A percentile compares a stretch with the other conserved stretches of the same genome.
Conservation (phyloP, 805 yeast genomes). For the Metschnikowia cubensis region DNA sequence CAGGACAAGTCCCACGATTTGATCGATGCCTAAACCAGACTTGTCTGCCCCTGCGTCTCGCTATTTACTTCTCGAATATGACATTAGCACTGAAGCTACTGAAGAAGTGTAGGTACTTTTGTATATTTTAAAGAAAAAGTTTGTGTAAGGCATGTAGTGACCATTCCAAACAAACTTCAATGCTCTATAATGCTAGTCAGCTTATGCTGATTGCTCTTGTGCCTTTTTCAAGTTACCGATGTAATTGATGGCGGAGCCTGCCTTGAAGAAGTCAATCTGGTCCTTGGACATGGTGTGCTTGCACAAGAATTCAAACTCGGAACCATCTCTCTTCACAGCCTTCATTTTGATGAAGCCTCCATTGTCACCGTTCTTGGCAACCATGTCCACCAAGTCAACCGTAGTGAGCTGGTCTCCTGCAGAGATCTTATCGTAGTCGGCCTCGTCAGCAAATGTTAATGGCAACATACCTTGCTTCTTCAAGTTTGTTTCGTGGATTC, state of each 20-base stretch:
- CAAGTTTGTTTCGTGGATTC: slow-evolving; percentile 96
- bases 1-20: slow-evolving; percentile 39
- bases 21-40: slow-evolving; percentile 34
- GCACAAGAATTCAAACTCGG: slow-evolving; percentile 60
- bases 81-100: slow-evolving; percentile 2
- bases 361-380: slow-evolving; percentile 78
- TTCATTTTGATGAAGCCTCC: slow-evolving; percentile 74
- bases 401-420: slow-evolving; percentile 55
- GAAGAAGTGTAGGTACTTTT: slow-evolving; percentile 2
- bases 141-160: background rate
- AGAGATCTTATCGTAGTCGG: slow-evolving; percentile 77
- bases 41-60: background rate
- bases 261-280: slow-evolving; percentile 92
- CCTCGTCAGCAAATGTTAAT: slow-evolving; percentile 82
- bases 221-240: slow-evolving; percentile 56
- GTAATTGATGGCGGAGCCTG: slow-evolving; percentile 94
- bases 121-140: slow-evolving; percentile 2
- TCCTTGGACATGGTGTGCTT: slow-evolving; percentile 97
- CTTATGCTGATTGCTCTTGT: slow-evolving; percentile 7
- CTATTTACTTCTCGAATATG: slow-evolving; percentile 10
- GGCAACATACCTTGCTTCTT: slow-evolving; percentile 98
- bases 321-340: slow-evolving; percentile 74
- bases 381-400: slow-evolving; percentile 42
- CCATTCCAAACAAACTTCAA: background rate
- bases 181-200: background rate